A percentile compares a stretch with the other conserved stretches of the same genome.
Conservation (phyloP, 345 rosid species). For the Alliaria petiolata region DNA sequence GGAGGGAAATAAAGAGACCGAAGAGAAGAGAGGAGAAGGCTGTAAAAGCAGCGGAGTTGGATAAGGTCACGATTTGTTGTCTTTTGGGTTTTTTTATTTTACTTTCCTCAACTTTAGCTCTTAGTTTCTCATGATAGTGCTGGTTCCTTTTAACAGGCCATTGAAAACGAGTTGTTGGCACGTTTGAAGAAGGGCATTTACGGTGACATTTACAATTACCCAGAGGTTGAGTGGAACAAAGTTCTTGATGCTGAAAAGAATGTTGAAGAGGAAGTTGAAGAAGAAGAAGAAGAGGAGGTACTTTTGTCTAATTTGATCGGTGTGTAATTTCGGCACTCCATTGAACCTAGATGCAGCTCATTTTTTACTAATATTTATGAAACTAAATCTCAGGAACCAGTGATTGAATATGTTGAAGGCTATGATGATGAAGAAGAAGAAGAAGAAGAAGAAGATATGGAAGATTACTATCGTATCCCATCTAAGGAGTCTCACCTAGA, state of each 20-base stretch:
- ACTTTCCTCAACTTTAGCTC: not conserved
- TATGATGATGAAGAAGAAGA: constrained; percentile 81
- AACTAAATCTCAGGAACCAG: constrained; percentile 46
- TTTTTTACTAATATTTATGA: not conserved
- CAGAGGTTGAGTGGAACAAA: constrained; percentile 38
- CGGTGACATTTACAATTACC: constrained; percentile 66
- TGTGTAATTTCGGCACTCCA: not conserved
- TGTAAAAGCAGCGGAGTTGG: constrained; percentile 71
- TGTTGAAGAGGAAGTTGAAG: constrained; percentile 32
- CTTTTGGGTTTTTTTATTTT: not conserved
- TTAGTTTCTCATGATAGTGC: not conserved
- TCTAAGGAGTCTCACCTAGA: constrained; percentile 29
- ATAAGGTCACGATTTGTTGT: constrained; percentile 53
- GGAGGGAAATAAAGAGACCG: constrained; percentile 53
- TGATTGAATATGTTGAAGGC: constrained; percentile 77
- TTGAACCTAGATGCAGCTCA: not conserved
- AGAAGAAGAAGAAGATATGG: constrained; percentile 91
- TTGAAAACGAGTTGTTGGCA: constrained; percentile 75
- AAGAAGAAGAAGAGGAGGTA: constrained; percentile 57
- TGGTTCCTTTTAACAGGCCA: constrained; percentile 46
- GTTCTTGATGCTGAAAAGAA: constrained; percentile 47
- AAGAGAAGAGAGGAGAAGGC: constrained; percentile 92
- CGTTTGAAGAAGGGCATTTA: constrained; percentile 74
- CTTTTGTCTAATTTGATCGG: not conserved
- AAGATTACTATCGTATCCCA: constrained; percentile 59